Base-by-base conservation (phyloP, 495 filamentous ascomycete species). In the Penicillium waksmanii region DNA sequence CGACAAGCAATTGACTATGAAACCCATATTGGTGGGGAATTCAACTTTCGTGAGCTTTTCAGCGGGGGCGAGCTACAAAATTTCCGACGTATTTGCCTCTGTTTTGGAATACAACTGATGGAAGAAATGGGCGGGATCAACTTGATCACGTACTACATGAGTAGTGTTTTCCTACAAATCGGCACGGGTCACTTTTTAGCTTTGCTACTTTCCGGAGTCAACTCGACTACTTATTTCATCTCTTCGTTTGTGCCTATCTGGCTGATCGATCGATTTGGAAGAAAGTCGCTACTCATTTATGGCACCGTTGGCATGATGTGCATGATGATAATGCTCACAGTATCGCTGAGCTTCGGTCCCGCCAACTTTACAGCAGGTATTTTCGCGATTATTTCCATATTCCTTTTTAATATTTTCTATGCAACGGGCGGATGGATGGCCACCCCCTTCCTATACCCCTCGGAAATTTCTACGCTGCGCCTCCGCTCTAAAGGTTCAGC, bases 61-160 rank as follows among this genome's bases (percentile, higher is more conserved):
- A 69, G 66, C 6, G 61, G 62, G 18, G 73, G 73, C 18, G 62
- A 67, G n/a, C 57, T 62, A 5, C 70, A 76, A 57, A 64, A 76
- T 25, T 65, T 72, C 55, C 66, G 72, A 5, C 72, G 72, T 15
- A 70, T 74, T 53, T 34, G 64, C 13, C 59, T 73, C 12, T 66
- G 76, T 2, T 69, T 73, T 9, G 67, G 72, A 1, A 49, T 68
- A n/a, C 71, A 79, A 54, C 73, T 92, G 44, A 87, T 92, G 77
- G 87, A 92, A 69, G 88, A 92, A 62, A 75, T 90, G 34, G 82
- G 83, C 42, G 73, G 73, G 11, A 88, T 86, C 74, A 92, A 92
- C 59, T 87, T 87, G 5, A 85, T 91, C 62, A 92, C 90, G 59
- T 92, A 93, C 76, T 92, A 87, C 68, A 84, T 89, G 62, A 86